These are phyloP conservation scores for Colletotrichum sp. DNA, from an alignment of 2,329 filamentous ascomycete species.

Conservation along the genomic window DNA sequence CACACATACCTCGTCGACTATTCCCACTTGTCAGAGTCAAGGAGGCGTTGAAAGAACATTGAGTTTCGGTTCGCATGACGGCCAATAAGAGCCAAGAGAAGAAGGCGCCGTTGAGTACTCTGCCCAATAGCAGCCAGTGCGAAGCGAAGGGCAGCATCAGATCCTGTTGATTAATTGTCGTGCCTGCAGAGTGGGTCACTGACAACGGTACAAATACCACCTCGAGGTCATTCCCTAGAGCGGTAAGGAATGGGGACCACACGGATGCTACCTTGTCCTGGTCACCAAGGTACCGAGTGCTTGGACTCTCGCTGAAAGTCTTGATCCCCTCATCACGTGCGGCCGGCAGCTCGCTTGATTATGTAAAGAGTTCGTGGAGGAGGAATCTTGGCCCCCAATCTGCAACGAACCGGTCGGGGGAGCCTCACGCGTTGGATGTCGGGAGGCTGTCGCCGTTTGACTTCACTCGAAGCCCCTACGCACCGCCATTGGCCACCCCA, in stretches of 20 bases:
- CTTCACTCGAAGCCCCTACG: not conserved
- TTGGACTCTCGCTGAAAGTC: not conserved
- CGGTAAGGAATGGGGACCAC: not conserved
- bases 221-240: not conserved
- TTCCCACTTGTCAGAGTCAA: not conserved
- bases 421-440: not conserved
- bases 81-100: not conserved
- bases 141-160: not conserved
- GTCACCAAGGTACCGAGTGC: conserved; percentile 1
- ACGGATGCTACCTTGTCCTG: not conserved
- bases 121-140: not conserved
- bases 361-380: not conserved
- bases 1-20: not conserved
- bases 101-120: not conserved
- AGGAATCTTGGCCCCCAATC: not conserved
- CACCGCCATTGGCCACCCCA: not conserved
- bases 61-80: not conserved
- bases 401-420: not conserved
- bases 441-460: not conserved
- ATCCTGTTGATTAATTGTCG: not conserved
- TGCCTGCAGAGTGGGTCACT: not conserved
- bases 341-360: not conserved
- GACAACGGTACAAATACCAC: not conserved
- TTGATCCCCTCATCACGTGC: not conserved
- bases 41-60: not conserved